Conservation (phyloP, 2,329 filamentous ascomycete species). For the Apiospora arundinis region DNA sequence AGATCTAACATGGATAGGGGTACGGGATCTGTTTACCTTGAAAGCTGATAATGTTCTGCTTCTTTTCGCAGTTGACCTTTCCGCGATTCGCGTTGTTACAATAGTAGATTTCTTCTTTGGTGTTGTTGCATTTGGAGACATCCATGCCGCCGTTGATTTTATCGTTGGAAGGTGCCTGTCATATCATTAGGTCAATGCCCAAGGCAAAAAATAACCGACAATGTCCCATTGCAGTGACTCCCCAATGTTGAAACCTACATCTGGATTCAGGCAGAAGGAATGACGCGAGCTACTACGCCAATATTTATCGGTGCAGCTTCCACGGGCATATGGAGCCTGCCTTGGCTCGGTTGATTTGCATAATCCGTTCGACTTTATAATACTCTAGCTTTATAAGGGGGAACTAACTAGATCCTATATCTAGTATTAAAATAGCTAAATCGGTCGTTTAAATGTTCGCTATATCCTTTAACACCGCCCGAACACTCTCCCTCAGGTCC, state of each 20-base stretch:
- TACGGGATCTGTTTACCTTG: neutral
- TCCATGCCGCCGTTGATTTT: neutral
- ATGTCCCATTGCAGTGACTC: neutral
- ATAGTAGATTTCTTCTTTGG: neutral
- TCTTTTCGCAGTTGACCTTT: neutral
- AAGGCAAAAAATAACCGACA: neutral
- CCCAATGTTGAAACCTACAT: neutral
- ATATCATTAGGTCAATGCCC: neutral
- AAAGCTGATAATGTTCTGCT: neutral
- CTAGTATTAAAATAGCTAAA: too few species aligned
- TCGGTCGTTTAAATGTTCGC: too few species aligned
- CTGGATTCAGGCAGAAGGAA: neutral
- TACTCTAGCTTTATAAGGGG: too few species aligned
- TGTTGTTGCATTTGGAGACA: neutral
- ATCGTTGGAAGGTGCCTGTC: neutral
- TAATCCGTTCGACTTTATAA: neutral
- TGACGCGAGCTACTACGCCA: neutral
- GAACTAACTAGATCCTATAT: too few species aligned
- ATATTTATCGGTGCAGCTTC: neutral
- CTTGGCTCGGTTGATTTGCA: neutral
- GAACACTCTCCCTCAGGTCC: slow-evolving; percentile 27
- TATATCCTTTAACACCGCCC: neutral
- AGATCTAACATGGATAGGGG: neutral
- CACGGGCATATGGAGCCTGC: neutral
- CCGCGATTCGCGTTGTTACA: neutral